These are phyloP conservation scores for Rhodomyrtus psidioides DNA, from an alignment of 441 rosid species.

Conservation along the genomic window DNA sequence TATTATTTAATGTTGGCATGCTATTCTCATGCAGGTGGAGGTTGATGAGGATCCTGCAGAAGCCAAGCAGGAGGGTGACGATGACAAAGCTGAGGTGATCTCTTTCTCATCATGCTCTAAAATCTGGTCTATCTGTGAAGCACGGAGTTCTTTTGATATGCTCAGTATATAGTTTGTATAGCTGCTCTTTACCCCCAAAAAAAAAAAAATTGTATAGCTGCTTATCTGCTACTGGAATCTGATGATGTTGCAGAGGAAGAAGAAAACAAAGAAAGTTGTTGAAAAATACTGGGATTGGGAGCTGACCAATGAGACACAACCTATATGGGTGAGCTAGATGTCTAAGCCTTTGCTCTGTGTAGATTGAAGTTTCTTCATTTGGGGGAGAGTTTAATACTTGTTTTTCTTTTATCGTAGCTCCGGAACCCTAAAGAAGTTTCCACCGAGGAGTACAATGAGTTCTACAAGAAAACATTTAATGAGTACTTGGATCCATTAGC, in stretches of 20 bases:
- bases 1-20: background rate
- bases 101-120: background rate
- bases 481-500: constrained; percentile 92
- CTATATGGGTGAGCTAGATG: constrained; percentile 66
- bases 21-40: constrained; percentile 52
- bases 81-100: constrained; percentile 50
- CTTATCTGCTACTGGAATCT: background rate
- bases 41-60: constrained; percentile 91
- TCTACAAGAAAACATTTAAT: constrained; percentile 75
- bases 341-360: background rate
- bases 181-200: background rate
- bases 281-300: constrained; percentile 99
- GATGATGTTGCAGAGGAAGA: constrained; percentile 51
- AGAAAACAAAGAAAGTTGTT: constrained; percentile 82
- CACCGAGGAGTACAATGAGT: constrained; percentile 86
- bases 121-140: background rate
- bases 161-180: background rate
- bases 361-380: background rate
- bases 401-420: constrained; percentile 39
- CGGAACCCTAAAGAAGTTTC: constrained; percentile 86
- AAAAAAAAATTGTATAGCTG: background rate
- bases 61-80: constrained; percentile 50
- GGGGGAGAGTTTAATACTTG: background rate
- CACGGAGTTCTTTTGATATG: background rate
- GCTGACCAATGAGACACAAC: constrained; percentile 87